Base-by-base conservation (phyloP, 306 rosid genomes). In the Rosa chinensis region DNA sequence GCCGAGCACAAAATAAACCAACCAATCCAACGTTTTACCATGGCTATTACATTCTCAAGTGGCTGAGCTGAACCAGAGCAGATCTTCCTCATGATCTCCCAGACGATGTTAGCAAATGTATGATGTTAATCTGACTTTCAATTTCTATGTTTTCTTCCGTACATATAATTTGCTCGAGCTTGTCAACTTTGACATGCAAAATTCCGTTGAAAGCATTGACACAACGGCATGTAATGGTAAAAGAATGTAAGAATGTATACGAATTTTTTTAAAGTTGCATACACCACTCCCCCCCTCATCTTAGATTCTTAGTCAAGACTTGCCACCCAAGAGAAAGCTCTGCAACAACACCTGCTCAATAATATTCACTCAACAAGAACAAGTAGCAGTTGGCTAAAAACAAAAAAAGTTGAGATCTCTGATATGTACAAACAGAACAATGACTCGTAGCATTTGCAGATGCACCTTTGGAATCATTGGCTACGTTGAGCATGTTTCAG, bases 361-460 rank as follows among this genome's bases (percentile, higher is more conserved):
- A 9, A 70, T 28, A 45, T 78, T 39, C 75, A 82, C 45, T 74
- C 49, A 66, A 56, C 72, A 68, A 61, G 55, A 50, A 75, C 58
- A 79, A 62, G 78, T 83, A 70, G 74, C 21, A 32, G 61, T 17
- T 39, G 69, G 68, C 71, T 14, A 66, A 13, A 66, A 35, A 17
- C 40, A 6, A 35, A 68, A 32, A 11, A 3, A 20, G 40, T 52
- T 49, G 73, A 35, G 62, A 78, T 53, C 56, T 67, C n/a, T 6
- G 25, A 28, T 78, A 83, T 83, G 59, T 74, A 78, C 83, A 83
- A 70, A 68, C 75, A 14, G 66, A 58, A 37, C 0, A 63, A 75
- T 20, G 63, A 72, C 25, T 35, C 47, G 1, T 49, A 70, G 50
- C 56, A 56, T 40, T 68, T 48, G 70, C 77, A 78, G 59, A 68